A percentile compares a stretch with the other conserved stretches of the same genome.
Conservation (phyloP, 371 early-diverging fungal species). For the Mortierella sp. region DNA sequence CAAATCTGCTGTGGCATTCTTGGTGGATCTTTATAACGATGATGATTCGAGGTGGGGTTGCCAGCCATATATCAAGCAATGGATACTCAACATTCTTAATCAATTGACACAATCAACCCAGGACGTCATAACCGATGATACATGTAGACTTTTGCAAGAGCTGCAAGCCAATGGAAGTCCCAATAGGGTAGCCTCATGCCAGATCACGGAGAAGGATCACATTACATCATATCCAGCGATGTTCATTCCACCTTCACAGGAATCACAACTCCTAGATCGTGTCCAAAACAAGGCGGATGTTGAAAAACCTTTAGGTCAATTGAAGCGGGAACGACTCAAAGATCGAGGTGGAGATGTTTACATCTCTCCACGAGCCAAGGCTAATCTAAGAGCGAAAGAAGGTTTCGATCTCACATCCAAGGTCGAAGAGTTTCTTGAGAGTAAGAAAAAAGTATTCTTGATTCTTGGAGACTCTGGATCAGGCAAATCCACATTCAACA, state of each 20-base stretch:
- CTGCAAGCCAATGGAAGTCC: not conserved
- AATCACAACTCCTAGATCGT: not conserved
- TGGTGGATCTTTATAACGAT: slow-evolving; percentile 5
- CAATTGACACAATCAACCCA: not conserved
- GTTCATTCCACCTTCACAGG: not conserved
- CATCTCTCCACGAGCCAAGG: too few species aligned
- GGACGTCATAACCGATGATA: not conserved
- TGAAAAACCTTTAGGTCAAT: too few species aligned
- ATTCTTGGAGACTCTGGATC: slow-evolving; percentile 9
- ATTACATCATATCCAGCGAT: not conserved
- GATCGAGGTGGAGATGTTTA: too few species aligned
- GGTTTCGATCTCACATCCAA: not conserved
- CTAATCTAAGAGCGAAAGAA: too few species aligned
- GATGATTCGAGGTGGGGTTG: not conserved
- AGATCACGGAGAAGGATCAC: not conserved
- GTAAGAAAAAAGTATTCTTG: slow-evolving; percentile 10
- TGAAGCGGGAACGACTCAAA: too few species aligned
- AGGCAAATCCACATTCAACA: slow-evolving; percentile 14
- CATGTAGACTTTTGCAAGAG: not conserved
- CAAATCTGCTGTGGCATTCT: not conserved
- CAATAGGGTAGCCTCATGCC: too few species aligned
- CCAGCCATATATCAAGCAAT: not conserved
- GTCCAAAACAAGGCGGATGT: not conserved
- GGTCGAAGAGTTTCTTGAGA: not conserved
- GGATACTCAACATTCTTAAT: not conserved